These are phyloP conservation scores for Arthrobotrys pseudoclavata DNA, from an alignment of 2,329 filamentous ascomycete species.

Conservation along the genomic window DNA sequence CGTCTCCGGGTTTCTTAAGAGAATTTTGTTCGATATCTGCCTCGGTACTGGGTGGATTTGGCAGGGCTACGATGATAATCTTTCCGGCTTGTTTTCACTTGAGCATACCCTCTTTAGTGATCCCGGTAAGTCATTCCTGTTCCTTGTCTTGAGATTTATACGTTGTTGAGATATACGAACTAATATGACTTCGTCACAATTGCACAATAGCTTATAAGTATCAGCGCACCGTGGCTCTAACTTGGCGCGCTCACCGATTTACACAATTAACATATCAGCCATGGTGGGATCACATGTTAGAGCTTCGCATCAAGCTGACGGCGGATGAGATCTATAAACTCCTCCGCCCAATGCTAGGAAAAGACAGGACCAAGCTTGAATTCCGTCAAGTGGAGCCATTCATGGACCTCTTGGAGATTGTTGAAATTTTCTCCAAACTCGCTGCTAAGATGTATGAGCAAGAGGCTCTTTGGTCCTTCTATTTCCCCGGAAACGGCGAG, in stretches of 20 bases:
- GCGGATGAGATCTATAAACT: slow-evolving; percentile 35
- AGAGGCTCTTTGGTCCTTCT: slow-evolving; percentile 2
- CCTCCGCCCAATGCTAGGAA: slow-evolving; percentile 19
- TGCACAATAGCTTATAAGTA: slow-evolving; percentile 30
- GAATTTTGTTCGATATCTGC: slow-evolving; percentile 38
- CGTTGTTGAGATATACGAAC: neutral
- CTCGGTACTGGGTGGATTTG: slow-evolving; percentile 43
- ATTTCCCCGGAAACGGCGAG: neutral
- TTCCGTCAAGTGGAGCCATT: slow-evolving; percentile 18
- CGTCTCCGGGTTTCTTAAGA: slow-evolving; percentile 31
- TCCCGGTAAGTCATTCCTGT: slow-evolving; percentile 11
- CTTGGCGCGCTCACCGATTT: slow-evolving; percentile 34
- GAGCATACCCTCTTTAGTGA: slow-evolving; percentile 16
- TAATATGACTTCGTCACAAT: too few species aligned
- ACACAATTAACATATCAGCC: slow-evolving; percentile 24
- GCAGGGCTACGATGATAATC: slow-evolving; percentile 37
- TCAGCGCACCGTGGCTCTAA: slow-evolving; percentile 1
- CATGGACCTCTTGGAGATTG: slow-evolving; percentile 32
- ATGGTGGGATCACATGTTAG: slow-evolving; percentile 34
- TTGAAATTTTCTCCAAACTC: slow-evolving; percentile 27
- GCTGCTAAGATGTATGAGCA: slow-evolving; percentile 31
- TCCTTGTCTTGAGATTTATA: neutral
- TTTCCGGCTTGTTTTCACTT: slow-evolving; percentile 27
- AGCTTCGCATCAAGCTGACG: slow-evolving; percentile 21
- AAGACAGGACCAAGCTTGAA: neutral